Base-by-base conservation (phyloP, 371 early-diverging fungal genomes). In the Mucor plumbeus region DNA sequence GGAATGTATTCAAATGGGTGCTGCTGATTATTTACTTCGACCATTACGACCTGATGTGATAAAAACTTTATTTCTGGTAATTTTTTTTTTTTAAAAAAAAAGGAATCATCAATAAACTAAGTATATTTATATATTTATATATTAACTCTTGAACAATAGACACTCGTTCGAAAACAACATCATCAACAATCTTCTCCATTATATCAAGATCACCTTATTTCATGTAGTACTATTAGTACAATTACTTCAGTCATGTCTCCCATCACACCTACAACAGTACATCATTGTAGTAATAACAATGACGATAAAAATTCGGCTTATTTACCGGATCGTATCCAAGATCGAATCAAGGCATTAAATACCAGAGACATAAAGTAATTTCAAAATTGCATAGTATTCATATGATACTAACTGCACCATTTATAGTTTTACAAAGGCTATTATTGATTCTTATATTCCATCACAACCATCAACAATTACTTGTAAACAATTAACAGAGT, bases 51-150 rank as follows among this genome's bases (percentile, higher is more conserved):
- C 78, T 44, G 76, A 84, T 71, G 82, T 78, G 10, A 80, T 83
- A 17, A 80, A 82, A 61, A 86, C 86, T 0, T 43, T 86, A 43
- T 86, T 84, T 70, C 56, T 86, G 77, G 86, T 86, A 69, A 74
- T 73, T 67, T 14, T 39, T 48, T 39, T 31, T 50, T n/a, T n/a
- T n/a, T n/a, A n/a, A n/a, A n/a, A n/a, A n/a, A 38, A 11, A 26
- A 21, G 0, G 11, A 14, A 59, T 31, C 7, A 35, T 38, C 54
- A 59, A 5, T 26, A 3, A 1, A 26, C 1, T 26, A 26, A 26
- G 26, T 3, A 26, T 26, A 26, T 26, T 1, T 26, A 26, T 26
- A 26, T 26, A 21, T 41, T n/a, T 8, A 55, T 19, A 15, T 43
- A 44, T 33, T 47, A 21, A 47, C 62, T n/a, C 17, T 19, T 34